phyloP scores from a whole-genome alignment of 306 rosid genomes.

The Ochetophila trinervis region DNA sequence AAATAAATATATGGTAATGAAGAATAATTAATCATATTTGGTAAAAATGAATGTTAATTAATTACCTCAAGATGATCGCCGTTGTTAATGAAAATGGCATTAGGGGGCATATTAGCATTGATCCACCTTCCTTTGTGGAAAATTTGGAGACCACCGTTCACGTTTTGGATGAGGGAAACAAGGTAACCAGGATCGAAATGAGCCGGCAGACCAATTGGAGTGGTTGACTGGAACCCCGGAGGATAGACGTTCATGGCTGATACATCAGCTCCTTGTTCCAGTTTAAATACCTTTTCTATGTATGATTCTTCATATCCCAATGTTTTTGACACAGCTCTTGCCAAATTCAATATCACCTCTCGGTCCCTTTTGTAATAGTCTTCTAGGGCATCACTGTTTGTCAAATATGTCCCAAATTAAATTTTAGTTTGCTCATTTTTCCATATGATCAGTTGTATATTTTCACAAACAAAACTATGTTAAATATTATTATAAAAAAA shows the following conservation, averaged over 20 bases:
- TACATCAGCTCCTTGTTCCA: constrained; percentile 40
- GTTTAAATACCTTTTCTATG: constrained; percentile 37
- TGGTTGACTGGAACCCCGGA: constrained; percentile 16
- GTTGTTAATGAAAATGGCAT: constrained; percentile 39
- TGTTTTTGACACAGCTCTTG: constrained; percentile 32
- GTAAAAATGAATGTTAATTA: too few relatives aligned
- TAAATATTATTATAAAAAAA: too few relatives aligned
- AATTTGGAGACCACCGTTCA: constrained; percentile 48
- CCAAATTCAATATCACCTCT: constrained; percentile 21
- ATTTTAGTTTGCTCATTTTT: too few relatives aligned
- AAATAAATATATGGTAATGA: too few relatives aligned
- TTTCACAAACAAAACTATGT: too few relatives aligned
- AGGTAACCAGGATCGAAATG: constrained; percentile 46
- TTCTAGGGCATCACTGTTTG: constrained; percentile 25
- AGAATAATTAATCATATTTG: too few relatives aligned
- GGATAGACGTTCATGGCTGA: constrained; percentile 46
- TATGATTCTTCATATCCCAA: constrained; percentile 39
- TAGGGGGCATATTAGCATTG: constrained; percentile 34
- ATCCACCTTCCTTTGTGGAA: constrained; percentile 41
- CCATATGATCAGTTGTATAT: too few relatives aligned
- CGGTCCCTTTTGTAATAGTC: constrained; percentile 32
- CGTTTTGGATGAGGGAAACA: constrained; percentile 37
- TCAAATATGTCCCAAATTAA: background rate
- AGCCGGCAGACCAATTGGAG: constrained; percentile 25
- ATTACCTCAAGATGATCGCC: constrained; percentile 54